A percentile compares a stretch with the other conserved stretches of the same genome.
Evolutionary conservation across 768 basidiomycete species (phyloP).

Genomic region (Macrolepiota dolichaula): DNA sequence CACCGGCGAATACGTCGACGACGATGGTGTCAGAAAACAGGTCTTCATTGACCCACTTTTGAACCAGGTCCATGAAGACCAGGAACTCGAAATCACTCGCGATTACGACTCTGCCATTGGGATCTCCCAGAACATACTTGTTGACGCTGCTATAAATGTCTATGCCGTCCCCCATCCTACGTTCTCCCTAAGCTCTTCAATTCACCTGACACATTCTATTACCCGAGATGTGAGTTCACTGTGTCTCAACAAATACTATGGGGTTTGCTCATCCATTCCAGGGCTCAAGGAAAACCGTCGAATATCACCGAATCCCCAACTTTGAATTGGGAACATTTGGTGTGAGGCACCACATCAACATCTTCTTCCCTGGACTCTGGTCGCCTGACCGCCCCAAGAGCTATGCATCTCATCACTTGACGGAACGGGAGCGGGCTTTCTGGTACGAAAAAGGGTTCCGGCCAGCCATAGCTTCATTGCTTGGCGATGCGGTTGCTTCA

Average conservation of each 20-base stretch:
- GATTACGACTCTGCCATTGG: neutral
- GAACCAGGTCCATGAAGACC: neutral
- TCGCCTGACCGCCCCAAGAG: neutral
- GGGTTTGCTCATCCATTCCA: neutral
- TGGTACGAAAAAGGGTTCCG: neutral
- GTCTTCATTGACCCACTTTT: neutral
- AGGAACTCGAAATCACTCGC: neutral
- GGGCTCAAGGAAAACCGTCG: neutral
- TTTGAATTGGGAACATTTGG: neutral
- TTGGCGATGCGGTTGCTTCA: neutral
- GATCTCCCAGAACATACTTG: neutral
- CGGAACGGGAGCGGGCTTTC: neutral
- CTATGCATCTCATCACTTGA: neutral
- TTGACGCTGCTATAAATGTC: neutral
- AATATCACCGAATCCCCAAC: neutral
- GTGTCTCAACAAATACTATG: too few species aligned
- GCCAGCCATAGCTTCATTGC: neutral
- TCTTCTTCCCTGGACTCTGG: neutral
- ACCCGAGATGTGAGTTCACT: too few species aligned
- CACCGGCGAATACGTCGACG: neutral
- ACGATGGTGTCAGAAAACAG: neutral
- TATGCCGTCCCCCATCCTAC: neutral
- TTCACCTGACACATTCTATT: neutral
- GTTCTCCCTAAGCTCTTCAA: neutral
- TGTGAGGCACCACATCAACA: neutral